These are phyloP conservation scores for Mucor racemosus DNA, from an alignment of 371 early-diverging fungal species.

Conservation along the genomic window DNA sequence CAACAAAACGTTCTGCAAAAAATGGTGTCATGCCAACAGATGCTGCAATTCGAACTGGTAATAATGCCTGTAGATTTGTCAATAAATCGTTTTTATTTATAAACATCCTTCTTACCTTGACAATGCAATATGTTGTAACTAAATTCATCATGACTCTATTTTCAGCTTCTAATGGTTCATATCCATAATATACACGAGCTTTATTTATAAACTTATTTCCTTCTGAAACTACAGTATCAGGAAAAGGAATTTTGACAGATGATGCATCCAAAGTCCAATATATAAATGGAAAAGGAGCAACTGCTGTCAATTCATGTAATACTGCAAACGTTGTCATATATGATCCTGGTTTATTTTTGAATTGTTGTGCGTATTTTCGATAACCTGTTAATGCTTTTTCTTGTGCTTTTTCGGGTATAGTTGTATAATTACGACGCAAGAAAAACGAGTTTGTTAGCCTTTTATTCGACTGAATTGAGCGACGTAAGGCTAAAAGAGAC, in stretches of 20 bases:
- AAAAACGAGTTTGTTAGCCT: neutral
- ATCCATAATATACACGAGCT: constrained; percentile 62
- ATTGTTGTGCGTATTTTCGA: constrained; percentile 61
- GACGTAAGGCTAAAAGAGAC: constrained; percentile 1
- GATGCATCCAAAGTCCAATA: constrained; percentile 69
- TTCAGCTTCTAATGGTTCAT: constrained; percentile 45
- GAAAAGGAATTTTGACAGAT: constrained; percentile 65
- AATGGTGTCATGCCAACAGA: constrained; percentile 75
- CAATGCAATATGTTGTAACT: constrained; percentile 82
- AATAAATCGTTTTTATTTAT: too few species aligned
- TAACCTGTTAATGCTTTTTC: constrained; percentile 15
- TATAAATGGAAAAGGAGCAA: constrained; percentile 78
- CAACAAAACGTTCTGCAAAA: constrained; percentile 56
- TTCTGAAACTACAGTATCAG: constrained; percentile 68
- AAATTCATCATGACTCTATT: constrained; percentile 72
- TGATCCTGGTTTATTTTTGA: constrained; percentile 77
- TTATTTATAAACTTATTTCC: constrained; percentile 69
- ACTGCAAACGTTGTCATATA: constrained; percentile 82
- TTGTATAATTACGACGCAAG: neutral
- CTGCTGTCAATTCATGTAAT: constrained; percentile 90
- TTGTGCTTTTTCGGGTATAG: constrained; percentile 5
- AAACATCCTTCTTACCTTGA: constrained; percentile 60
- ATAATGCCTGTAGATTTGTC: constrained; percentile 35
- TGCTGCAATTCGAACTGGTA: constrained; percentile 71
- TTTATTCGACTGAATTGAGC: neutral